Percentiles rank a stretch among this genome's conserved stretches.
Evolutionary conservation across 306 rosid genomes (phyloP).

Genomic region (Corylus heterophylla): DNA sequence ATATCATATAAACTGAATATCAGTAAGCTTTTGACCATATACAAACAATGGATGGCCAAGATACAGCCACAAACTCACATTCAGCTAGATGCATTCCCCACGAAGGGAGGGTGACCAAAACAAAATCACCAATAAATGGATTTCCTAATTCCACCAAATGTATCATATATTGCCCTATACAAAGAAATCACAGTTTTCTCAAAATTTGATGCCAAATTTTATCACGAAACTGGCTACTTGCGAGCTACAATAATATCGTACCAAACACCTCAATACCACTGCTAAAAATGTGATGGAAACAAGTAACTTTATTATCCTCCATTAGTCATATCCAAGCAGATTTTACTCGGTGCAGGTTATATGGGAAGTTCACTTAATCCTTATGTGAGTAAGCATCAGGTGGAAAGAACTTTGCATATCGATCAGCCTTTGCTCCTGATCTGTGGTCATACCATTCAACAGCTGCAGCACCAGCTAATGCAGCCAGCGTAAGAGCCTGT

Average conservation of each 20-base stretch:
- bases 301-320: background rate
- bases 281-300: background rate
- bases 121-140: background rate
- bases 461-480: slow-evolving; percentile 81
- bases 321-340: background rate
- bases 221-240: background rate
- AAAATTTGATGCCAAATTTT: background rate
- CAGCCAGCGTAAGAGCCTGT: slow-evolving; percentile 91
- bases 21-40: background rate
- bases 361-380: slow-evolving; percentile 25
- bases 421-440: slow-evolving; percentile 43
- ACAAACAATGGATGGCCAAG: background rate
- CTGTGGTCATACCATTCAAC: slow-evolving; percentile 81
- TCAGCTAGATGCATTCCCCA: no score
- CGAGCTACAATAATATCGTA: background rate
- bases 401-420: slow-evolving; percentile 44
- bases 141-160: background rate
- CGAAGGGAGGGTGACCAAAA: background rate
- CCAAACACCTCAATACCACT: background rate
- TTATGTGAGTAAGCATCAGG: slow-evolving; percentile 44
- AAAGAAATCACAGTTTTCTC: background rate
- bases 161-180: background rate
- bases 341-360: background rate
- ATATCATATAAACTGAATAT: no score
- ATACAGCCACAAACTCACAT: background rate